These are phyloP conservation scores for Ustilago nuda DNA, from an alignment of 1,284 basidiomycete species.

Conservation along the genomic window DNA sequence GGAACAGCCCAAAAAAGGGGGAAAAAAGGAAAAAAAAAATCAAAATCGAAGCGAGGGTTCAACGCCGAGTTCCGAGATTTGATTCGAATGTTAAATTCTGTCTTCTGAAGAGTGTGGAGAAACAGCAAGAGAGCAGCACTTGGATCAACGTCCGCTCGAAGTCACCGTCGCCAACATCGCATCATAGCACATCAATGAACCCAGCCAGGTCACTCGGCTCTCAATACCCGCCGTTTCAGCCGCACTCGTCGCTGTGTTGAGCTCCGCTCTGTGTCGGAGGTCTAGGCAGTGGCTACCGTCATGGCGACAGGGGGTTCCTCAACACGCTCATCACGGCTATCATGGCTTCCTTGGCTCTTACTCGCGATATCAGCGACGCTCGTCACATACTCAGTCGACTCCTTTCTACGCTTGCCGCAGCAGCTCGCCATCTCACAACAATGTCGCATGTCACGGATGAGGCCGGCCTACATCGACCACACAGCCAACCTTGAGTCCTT, in stretches of 20 bases:
- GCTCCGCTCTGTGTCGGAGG: not conserved
- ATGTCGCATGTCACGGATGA: slow-evolving; percentile 99
- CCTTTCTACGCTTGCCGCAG: slow-evolving; percentile 47
- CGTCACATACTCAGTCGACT: slow-evolving; percentile 31
- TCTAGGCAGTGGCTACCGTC: slow-evolving; percentile 2
- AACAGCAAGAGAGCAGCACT: slow-evolving; percentile 17
- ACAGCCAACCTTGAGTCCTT: slow-evolving; percentile 70
- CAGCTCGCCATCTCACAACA: slow-evolving; percentile 53
- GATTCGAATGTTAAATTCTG: not conserved
- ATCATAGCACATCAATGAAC: no score
- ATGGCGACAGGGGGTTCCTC: not conserved
- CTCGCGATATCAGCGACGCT: slow-evolving; percentile 22
- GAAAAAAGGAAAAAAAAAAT: slow-evolving; percentile 6
- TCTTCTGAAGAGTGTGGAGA: slow-evolving; percentile 3
- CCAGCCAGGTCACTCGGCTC: no score
- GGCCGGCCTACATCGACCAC: slow-evolving; percentile 82
- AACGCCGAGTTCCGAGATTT: slow-evolving; percentile 13
- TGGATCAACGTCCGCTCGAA: not conserved
- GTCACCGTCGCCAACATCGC: no score
- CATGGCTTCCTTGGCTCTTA: slow-evolving; percentile 39
- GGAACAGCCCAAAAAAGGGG: not conserved
- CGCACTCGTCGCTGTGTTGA: not conserved
- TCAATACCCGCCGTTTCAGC: no score
- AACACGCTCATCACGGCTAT: slow-evolving; percentile 5
- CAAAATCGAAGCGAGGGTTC: not conserved